phyloP scores from a whole-genome alignment of 2,329 filamentous ascomycete species.

The Xylariaceae sp. region DNA sequence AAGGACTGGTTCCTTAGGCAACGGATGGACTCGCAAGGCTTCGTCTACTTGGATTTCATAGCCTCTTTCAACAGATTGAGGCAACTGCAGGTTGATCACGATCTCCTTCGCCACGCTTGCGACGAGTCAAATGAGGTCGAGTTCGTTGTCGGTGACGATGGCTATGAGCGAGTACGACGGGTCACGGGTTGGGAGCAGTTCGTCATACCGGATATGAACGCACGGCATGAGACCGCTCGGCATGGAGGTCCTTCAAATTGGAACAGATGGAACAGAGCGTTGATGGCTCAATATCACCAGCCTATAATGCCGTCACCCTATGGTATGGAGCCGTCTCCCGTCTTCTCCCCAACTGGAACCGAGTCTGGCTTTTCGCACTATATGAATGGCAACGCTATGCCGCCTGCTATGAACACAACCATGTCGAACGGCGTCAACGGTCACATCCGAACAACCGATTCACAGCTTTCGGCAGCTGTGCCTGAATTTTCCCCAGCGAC shows the following conservation, averaged over 20 bases:
- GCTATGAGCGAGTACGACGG: conserved; percentile 68
- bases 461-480: conserved; percentile 53
- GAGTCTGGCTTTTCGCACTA: conserved; percentile 25
- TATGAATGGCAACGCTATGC: conserved; percentile 23
- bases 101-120: conserved; percentile 68
- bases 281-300: conserved; percentile 8
- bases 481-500: conserved; percentile 49
- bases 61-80: conserved; percentile 81
- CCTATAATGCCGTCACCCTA: conserved; percentile 19
- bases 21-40: conserved; percentile 94
- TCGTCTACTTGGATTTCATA: conserved; percentile 73
- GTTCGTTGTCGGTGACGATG: conserved; percentile 66
- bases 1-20: conserved; percentile 84
- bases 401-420: conserved; percentile 11
- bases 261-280: conserved; percentile 10
- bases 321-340: conserved; percentile 15
- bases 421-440: conserved; percentile 20
- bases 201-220: conserved; percentile 57
- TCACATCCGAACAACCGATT: conserved; percentile 28
- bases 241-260: conserved; percentile 55
- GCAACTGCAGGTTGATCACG: conserved; percentile 61
- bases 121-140: conserved; percentile 67
- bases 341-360: conserved; percentile 22
- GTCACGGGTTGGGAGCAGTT: conserved; percentile 73
- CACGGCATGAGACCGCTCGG: conserved; percentile 66